phyloP scores from a whole-genome alignment of 108 stramenopile species.

The Ochromonas danica region DNA sequence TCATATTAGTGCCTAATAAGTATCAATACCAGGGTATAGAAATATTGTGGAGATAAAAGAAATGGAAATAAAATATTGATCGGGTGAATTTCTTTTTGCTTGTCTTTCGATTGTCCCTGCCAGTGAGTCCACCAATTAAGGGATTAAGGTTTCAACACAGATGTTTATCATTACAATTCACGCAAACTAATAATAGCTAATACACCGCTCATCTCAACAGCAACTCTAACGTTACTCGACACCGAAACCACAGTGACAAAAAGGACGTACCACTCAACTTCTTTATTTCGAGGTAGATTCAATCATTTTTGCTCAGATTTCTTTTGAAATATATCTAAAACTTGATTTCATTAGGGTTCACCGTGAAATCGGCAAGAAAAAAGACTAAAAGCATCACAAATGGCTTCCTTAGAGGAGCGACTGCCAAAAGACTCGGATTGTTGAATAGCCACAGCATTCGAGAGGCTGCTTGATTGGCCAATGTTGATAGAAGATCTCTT shows the following conservation, averaged over 20 bases:
- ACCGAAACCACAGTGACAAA: constrained; percentile 15
- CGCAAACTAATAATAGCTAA: too few species aligned
- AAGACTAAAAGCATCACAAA: constrained; percentile 17
- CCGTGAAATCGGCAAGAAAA: constrained; percentile 15
- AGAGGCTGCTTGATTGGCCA: constrained; percentile 13
- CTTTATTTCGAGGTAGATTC: constrained; percentile 9
- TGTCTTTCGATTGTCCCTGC: too few species aligned
- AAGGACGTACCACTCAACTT: constrained; percentile 15
- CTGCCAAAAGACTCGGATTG: constrained; percentile 9
- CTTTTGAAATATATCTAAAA: constrained; percentile 18
- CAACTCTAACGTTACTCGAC: too few species aligned
- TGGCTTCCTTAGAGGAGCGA: constrained; percentile 13
- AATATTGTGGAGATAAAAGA: too few species aligned
- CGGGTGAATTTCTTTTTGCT: too few species aligned
- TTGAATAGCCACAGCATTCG: constrained; percentile 15
- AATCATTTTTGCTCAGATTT: constrained; percentile 17
- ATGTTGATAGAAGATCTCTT: constrained; percentile 17
- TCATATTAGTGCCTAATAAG: constrained; percentile 6
- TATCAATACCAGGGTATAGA: constrained; percentile 1
- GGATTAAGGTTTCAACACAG: too few species aligned
- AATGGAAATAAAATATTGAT: too few species aligned
- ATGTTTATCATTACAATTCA: too few species aligned
- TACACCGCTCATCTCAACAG: too few species aligned
- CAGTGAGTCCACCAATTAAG: too few species aligned
- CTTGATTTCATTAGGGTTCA: constrained; percentile 16